Conservation (phyloP, 345 rosid species). For the Salix dunnii region DNA sequence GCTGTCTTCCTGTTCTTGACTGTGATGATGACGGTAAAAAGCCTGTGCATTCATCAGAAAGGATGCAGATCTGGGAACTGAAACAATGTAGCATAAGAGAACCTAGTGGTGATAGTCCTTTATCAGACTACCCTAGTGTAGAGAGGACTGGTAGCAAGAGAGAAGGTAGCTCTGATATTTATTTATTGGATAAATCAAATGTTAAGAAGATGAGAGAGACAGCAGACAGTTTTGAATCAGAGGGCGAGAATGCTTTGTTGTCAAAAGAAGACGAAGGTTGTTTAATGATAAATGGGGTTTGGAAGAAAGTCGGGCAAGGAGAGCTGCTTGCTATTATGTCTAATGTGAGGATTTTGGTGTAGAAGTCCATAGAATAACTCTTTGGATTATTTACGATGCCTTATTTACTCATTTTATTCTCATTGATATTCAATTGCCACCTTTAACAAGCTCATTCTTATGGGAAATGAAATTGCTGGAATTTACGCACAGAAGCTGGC, state of each 20-base stretch:
- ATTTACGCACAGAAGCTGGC: neutral
- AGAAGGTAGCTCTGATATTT: slow-evolving; percentile 22
- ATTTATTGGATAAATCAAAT: slow-evolving; percentile 12
- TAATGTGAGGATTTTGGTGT: slow-evolving; percentile 30
- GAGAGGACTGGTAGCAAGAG: slow-evolving; percentile 7
- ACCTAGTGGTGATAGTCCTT: slow-evolving; percentile 17
- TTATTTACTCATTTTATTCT: neutral
- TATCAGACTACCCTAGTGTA: neutral
- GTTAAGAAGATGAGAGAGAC: slow-evolving; percentile 24
- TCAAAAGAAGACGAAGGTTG: slow-evolving; percentile 31
- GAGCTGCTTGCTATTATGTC: slow-evolving; percentile 45
- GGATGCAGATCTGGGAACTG: slow-evolving; percentile 21
- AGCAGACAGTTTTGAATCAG: slow-evolving; percentile 16
- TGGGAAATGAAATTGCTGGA: neutral
- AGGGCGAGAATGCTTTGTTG: slow-evolving; percentile 3
- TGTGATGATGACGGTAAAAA: slow-evolving; percentile 2
- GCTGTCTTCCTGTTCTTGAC: slow-evolving; percentile 61
- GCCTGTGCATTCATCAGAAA: slow-evolving; percentile 19
- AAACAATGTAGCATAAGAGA: slow-evolving; percentile 30
- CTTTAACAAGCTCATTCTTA: no score
- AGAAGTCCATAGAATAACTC: neutral
- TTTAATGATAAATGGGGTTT: slow-evolving; percentile 48
- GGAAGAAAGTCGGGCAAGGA: slow-evolving; percentile 47
- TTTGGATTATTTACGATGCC: neutral
- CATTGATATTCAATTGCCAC: neutral